Conservation (phyloP, 176 grass and related monocot species). For the Cymbopogon citratus region DNA sequence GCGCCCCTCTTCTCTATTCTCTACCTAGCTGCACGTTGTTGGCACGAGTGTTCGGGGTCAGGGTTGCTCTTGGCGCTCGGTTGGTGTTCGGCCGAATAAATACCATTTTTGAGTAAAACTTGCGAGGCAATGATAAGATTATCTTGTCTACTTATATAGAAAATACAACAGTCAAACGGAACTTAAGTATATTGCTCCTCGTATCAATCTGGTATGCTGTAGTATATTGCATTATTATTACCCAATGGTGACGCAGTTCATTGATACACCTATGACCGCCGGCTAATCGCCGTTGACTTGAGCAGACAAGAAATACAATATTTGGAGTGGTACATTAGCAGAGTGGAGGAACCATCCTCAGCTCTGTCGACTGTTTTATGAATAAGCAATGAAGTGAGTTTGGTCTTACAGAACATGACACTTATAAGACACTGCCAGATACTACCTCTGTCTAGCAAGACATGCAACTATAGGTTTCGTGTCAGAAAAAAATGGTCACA, state of each 20-base stretch:
- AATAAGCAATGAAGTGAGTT: neutral
- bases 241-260: neutral
- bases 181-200: neutral
- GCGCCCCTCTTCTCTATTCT: neutral
- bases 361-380: neutral
- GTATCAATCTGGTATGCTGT: neutral
- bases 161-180: neutral
- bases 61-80: neutral
- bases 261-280: neutral
- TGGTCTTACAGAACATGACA: neutral
- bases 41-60: too few relatives aligned
- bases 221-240: neutral
- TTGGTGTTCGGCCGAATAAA: constrained; percentile 33
- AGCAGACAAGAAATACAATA: neutral
- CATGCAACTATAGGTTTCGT: too few relatives aligned
- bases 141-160: neutral
- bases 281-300: neutral
- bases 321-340: neutral
- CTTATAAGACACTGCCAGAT: neutral
- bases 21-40: neutral
- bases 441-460: too few relatives aligned
- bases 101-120: neutral
- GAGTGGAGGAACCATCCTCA: neutral
- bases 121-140: neutral
- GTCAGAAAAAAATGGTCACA: too few relatives aligned